Evolutionary conservation across 441 rosid genomes (phyloP), one percentile per base, ranked within the genome.

Genomic region (Capsella rubella): DNA sequence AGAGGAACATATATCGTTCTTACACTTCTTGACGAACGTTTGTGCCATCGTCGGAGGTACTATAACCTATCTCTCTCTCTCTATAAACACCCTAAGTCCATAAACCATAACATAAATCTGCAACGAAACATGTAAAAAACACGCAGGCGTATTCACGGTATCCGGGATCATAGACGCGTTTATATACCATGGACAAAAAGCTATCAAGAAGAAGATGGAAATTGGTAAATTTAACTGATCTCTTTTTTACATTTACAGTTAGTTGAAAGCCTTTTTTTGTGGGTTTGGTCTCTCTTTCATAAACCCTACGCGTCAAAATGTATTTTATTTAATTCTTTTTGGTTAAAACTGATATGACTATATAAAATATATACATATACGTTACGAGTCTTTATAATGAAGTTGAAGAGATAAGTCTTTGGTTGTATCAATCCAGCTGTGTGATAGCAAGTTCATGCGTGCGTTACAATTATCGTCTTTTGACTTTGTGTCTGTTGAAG

Each of bases 1-100:
- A 13, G 96, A 86, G 86, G 89, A 78, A 74, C 93, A 92, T 55
- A 82, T 87, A 39, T 87, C 92, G 37, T 95, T 95, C 87, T 81
- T 95, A 75, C 98, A 95, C 84, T 95, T 92, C 77, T 68, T 95
- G 64, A 92, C 99, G 12, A 92, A 89, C 74, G 91, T 92, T 55
- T 92, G 99, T 18, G 99, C 99, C 25, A 92, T 95, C 51, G 89
- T 92, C 18, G 98, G 99, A 87, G 99, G 98, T 94, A 85, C 3
- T 10, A 37, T 28, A 5, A 45, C 49, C 1, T 5, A 1, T 21
- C 25, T 42, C 35, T 27, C 18, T 56, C 43, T 15, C 6, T 51
- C 43, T 13, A 29, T 35, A 7, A 4, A 29, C 35, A 10, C 56
- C 39, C 55, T 59, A 29, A 3, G 13, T 37, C 42, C 42, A 37